These are phyloP conservation scores for Diaporthe velutina DNA, from an alignment of 2,329 filamentous ascomycete species.

Conservation along the genomic window DNA sequence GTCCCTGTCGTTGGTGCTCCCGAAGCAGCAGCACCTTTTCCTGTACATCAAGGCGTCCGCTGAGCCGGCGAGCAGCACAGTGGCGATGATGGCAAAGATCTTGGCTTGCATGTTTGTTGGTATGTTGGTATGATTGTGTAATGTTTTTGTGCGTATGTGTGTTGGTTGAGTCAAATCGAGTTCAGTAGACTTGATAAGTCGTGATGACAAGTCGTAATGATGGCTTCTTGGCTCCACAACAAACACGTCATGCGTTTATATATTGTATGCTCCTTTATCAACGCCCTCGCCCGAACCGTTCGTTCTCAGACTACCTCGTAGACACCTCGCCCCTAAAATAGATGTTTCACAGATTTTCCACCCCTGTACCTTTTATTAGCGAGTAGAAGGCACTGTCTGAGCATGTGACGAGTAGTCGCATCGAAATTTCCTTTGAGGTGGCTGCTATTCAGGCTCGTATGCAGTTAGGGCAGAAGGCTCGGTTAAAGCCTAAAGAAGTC, in stretches of 20 bases:
- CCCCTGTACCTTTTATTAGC: no score
- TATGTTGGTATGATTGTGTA: neutral
- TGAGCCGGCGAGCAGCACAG: neutral
- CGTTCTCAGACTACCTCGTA: neutral
- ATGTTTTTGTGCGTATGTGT: neutral
- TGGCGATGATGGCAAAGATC: neutral
- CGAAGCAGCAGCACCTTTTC: neutral
- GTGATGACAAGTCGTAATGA: rapidly evolving
- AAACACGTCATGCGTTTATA: neutral
- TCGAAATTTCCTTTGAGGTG: neutral
- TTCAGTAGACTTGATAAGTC: neutral
- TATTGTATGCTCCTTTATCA: neutral
- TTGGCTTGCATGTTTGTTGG: neutral
- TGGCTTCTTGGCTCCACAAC: no score
- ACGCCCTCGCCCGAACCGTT: neutral
- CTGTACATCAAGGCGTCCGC: neutral
- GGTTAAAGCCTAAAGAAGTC: neutral
- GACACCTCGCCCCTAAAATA: neutral
- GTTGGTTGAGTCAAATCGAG: neutral
- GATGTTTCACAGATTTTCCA: neutral
- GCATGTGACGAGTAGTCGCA: neutral
- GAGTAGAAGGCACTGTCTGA: neutral
- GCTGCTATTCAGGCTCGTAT: neutral
- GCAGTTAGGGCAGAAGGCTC: neutral
- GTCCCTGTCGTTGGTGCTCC: neutral